Evolutionary conservation across 768 basidiomycete genomes (phyloP), one percentile per base, ranked within the genome.

Genomic region (Suillus ampliporus): DNA sequence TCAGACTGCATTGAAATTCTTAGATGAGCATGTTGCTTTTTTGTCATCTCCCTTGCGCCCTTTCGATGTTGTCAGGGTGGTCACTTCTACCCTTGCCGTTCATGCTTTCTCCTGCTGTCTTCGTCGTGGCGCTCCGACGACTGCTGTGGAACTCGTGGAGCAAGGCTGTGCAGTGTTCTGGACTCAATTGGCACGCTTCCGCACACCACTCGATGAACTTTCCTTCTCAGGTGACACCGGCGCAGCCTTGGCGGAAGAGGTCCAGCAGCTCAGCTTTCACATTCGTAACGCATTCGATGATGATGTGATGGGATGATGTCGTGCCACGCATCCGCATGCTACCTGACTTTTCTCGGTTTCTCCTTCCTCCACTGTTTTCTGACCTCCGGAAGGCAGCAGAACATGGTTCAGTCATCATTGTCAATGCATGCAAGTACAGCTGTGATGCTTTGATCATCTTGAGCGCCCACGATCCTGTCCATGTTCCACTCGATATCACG

Each of bases 71-170:
- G 4, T 60, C 10, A 35, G 15, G 23, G 48, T 26, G n/a, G 46
- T 28, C 10, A 10, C 19, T 31, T 50, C 52, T 21, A 47, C 67
- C 9, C 40, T 73, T 19, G 71, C 69, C 4, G 62, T 64, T 19
- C 57, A 74, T 41, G 72, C 73, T n/a, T 43, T 71, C 5, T 56
- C 73, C 2, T 72, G 71, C 58, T 76, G 74, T 1, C 67, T 74
- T 41, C 31, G 26, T 1, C 52, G 31, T 19, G 67, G 64, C 4
- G 52, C 69, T 26, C 34, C 70, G 28, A 62, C 59, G 17, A 60
- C 65, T 35, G 74, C 72, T 21, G 63, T 79, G 13, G 77, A 80
- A 43, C 74, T 78, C 66, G 70, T 78, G 2, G 75, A 76, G 47
- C 72, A 77, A 37, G 72, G 76, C 1, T 66, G 72, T 3, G 68